Conservation (phyloP, 2,329 filamentous ascomycete species). For the Ascocoryne sarcoides region DNA sequence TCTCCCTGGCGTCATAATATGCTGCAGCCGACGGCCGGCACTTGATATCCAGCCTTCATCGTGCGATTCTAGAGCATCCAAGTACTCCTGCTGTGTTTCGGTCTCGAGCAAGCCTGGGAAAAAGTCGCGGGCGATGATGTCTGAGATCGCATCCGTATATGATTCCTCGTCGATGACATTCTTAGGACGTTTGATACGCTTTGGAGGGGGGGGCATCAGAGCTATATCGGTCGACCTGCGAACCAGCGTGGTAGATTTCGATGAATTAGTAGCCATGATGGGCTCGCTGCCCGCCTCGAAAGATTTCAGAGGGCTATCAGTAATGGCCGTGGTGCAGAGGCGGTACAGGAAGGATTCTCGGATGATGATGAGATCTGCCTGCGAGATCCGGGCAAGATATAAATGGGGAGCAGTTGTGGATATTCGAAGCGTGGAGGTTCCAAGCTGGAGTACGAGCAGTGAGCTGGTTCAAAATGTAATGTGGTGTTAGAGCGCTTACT, state of each 20-base stretch:
- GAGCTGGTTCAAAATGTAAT: too few species aligned
- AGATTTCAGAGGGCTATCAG: too few species aligned
- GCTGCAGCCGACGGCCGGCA: slow-evolving; percentile 60
- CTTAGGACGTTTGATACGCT: slow-evolving; percentile 84
- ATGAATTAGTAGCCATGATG: neutral
- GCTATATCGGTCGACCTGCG: slow-evolving; percentile 54
- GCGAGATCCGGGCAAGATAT: too few species aligned
- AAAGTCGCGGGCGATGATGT: slow-evolving; percentile 94
- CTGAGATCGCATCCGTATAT: slow-evolving; percentile 81
- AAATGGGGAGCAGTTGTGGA: too few species aligned
- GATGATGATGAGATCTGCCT: too few species aligned
- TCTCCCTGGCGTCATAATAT: slow-evolving; percentile 74
- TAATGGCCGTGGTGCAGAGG: too few species aligned
- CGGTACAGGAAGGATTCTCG: too few species aligned
- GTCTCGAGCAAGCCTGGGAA: slow-evolving; percentile 85
- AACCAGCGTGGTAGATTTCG: slow-evolving; percentile 48
- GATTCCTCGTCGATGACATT: slow-evolving; percentile 88
- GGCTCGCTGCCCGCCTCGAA: too few species aligned
- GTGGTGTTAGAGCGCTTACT: too few species aligned
- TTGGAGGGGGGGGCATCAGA: slow-evolving; percentile 86
- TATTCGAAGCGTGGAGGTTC: too few species aligned
- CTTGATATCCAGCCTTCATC: slow-evolving; percentile 80
- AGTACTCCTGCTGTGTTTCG: slow-evolving; percentile 82
- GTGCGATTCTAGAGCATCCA: slow-evolving; percentile 81
- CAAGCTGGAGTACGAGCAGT: too few species aligned